phyloP scores from a whole-genome alignment of 345 rosid species.

The Citrus sinensis region DVS_A1.0 CM039164.1:17519001-17519500 shows the following conservation, averaged over 20 bases:
- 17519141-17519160: background rate
- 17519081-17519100: constrained; percentile 58
- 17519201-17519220: background rate
- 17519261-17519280: background rate
- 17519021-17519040: constrained; percentile 49
- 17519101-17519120: constrained; percentile 61
- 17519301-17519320: background rate
- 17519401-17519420: constrained; percentile 55
- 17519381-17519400: constrained; percentile 46
- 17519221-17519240: background rate
- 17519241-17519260: background rate
- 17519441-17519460: constrained; percentile 11
- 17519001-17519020: constrained; percentile 10
- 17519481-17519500: background rate
- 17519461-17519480: background rate
- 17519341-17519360: background rate
- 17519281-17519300: background rate
- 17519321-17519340: background rate
- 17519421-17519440: constrained; percentile 45
- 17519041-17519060: constrained; percentile 57
- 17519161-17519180: background rate
- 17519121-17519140: constrained; percentile 51
- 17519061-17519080: constrained; percentile 52
- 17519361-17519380: constrained; percentile 49
- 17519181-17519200: background rate